Percentiles rank a stretch among this genome's conserved stretches.
Evolutionary conservation across 441 rosid species (phyloP).

Genomic region (Pelargonium citronellum): DNA sequence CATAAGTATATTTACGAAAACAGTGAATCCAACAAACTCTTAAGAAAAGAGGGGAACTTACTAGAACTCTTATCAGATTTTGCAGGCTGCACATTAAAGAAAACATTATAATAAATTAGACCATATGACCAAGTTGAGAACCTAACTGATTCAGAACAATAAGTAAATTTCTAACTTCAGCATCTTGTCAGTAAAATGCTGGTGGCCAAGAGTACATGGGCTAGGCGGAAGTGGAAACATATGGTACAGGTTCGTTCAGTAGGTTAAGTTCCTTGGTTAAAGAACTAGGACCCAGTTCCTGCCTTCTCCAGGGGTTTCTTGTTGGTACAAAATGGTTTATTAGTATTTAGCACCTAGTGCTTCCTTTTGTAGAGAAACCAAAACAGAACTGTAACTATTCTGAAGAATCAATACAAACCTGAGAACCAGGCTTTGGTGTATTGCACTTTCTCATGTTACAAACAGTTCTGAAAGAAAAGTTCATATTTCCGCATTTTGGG

Average conservation of each 20-base stretch:
- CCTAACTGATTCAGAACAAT: slow-evolving; percentile 1
- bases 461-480: slow-evolving; percentile 86
- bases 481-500: slow-evolving; percentile 92
- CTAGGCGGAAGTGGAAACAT: no score
- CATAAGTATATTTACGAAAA: slow-evolving; percentile 20
- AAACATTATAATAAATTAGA: slow-evolving; percentile 18
- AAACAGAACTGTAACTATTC: not conserved
- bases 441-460: slow-evolving; percentile 99
- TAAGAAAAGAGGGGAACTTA: slow-evolving; percentile 37
- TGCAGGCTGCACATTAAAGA: slow-evolving; percentile 49
- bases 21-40: slow-evolving; percentile 6
- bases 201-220: no score
- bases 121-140: not conserved
- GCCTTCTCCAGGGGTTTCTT: not conserved
- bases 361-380: not conserved
- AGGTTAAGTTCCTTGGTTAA: not conserved
- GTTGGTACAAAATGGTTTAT: not conserved
- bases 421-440: slow-evolving; percentile 91
- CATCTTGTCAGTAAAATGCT: not conserved
- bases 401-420: slow-evolving; percentile 48
- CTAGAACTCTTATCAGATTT: slow-evolving; percentile 71
- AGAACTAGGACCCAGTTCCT: not conserved
- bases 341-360: not conserved
- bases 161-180: not conserved
- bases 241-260: no score